Evolutionary conservation across 1,284 basidiomycete species (phyloP).

Genomic region (Fistulinella cinereoalba): DNA sequence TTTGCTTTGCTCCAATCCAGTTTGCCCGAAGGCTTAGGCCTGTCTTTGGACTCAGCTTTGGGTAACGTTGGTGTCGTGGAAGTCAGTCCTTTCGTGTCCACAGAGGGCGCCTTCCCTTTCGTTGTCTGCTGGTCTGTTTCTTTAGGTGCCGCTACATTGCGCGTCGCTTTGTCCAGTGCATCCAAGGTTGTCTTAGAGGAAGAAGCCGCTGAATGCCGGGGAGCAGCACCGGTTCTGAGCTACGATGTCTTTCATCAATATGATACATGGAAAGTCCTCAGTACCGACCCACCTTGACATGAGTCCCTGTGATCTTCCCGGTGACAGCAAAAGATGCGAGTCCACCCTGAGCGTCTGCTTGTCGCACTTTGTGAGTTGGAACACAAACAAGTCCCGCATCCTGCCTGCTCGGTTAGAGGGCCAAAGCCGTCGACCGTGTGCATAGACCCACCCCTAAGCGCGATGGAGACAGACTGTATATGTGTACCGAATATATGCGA

Average conservation of each 20-base stretch:
- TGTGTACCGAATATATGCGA: constrained; percentile 49
- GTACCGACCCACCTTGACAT: constrained; percentile 46
- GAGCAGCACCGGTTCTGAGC: constrained; percentile 10
- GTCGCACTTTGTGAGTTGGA: constrained; percentile 47
- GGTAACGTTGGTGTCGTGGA: constrained; percentile 5
- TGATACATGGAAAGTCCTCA: neutral
- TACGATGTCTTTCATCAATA: constrained; percentile 4
- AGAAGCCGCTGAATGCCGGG: constrained; percentile 15
- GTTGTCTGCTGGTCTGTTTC: constrained; percentile 18
- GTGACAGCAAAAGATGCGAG: constrained; percentile 42
- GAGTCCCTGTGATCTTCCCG: constrained; percentile 51
- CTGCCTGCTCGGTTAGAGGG: constrained; percentile 34
- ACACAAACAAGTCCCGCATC: constrained; percentile 58
- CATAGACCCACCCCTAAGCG: constrained; percentile 51
- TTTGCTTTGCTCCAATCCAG: constrained; percentile 67
- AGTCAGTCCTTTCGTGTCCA: constrained; percentile 14
- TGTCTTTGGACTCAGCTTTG: constrained; percentile 26
- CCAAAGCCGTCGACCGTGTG: neutral
- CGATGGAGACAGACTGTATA: constrained; percentile 67
- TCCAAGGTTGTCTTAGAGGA: constrained; percentile 33
- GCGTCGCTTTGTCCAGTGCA: constrained; percentile 7
- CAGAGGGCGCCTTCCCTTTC: constrained; percentile 15
- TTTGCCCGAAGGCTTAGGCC: constrained; percentile 51
- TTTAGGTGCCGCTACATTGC: constrained; percentile 5
- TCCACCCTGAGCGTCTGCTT: constrained; percentile 47